These are phyloP conservation scores for Pseudocercospora fijiensis DNA, from an alignment of 2,329 filamentous ascomycete genomes.

Conservation along the genomic window DNA sequence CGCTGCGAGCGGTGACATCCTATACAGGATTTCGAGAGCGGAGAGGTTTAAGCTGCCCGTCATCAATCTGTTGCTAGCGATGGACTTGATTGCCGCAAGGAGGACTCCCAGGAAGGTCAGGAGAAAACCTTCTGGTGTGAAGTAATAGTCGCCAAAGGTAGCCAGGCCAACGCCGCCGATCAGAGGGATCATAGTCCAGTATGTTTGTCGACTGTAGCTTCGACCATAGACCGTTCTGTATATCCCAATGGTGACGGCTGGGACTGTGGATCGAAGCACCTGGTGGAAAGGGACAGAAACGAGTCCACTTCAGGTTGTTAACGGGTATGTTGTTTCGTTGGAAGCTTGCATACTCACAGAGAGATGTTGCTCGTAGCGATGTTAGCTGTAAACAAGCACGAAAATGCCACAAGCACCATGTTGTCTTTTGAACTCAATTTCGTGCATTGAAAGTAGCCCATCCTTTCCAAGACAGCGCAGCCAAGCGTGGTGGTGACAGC, in stretches of 20 bases:
- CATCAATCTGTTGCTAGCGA: conserved; percentile 64
- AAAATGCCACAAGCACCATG: conserved; percentile 58
- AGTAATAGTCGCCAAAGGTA: conserved; percentile 63
- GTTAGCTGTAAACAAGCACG: conserved; percentile 61
- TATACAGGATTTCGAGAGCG: conserved; percentile 59
- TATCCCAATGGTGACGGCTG: conserved; percentile 61
- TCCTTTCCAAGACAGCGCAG: conserved; percentile 53
- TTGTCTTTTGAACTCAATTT: conserved; percentile 54
- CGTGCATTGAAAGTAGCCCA: conserved; percentile 55
- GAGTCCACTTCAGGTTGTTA: conserved; percentile 33
- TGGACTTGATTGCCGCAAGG: conserved; percentile 53
- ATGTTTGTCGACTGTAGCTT: conserved; percentile 57
- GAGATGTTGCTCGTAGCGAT: conserved; percentile 63
- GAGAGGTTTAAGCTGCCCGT: conserved; percentile 58
- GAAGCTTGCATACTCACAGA: conserved; percentile 35
- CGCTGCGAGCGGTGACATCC: conserved; percentile 62
- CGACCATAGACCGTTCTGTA: conserved; percentile 58
- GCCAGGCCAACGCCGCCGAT: conserved; percentile 60
- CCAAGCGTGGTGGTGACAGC: conserved; percentile 56
- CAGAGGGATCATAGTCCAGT: conserved; percentile 59
- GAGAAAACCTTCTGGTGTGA: conserved; percentile 53
- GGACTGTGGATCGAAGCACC: conserved; percentile 61
- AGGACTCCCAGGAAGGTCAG: conserved; percentile 41
- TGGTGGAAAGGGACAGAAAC: conserved; percentile 65
- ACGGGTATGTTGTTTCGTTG: neutral